Conservation (phyloP, 2,329 filamentous ascomycete genomes). For the Colletotrichum cereale region DNA sequence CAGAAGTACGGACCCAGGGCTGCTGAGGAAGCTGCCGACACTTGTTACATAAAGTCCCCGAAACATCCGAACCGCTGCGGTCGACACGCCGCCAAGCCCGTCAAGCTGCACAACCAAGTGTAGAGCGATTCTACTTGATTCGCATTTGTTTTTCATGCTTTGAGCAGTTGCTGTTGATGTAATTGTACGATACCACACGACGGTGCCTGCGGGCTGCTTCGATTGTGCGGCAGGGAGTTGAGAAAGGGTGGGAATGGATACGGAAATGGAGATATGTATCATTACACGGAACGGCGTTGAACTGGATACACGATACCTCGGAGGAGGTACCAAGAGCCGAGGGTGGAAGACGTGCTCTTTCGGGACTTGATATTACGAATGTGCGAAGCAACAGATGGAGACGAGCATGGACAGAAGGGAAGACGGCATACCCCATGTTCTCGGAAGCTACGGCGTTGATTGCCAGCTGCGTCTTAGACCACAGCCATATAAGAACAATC, state of each 20-base stretch:
- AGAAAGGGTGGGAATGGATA: background rate
- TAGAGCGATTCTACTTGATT: background rate
- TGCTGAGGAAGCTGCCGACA: conserved; percentile 58
- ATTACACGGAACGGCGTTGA: conserved; percentile 8
- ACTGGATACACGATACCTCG: background rate
- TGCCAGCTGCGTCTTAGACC: background rate
- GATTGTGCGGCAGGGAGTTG: background rate
- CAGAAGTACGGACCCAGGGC: conserved; percentile 67
- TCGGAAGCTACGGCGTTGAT: background rate
- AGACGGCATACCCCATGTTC: background rate
- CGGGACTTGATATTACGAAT: background rate
- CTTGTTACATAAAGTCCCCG: conserved; percentile 72
- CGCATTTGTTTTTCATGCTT: background rate
- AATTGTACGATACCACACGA: conserved; percentile 1
- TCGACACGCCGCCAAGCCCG: conserved; percentile 58
- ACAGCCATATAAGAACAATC: background rate
- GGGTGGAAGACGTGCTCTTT: background rate
- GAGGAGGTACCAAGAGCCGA: background rate
- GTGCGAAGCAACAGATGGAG: background rate
- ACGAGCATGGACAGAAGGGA: background rate
- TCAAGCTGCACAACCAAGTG: conserved; percentile 1
- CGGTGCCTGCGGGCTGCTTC: background rate
- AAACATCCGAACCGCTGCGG: conserved; percentile 70
- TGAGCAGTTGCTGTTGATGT: background rate
- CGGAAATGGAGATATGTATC: background rate